phyloP scores from a whole-genome alignment of 1,139 yeast genomes.

The Pneumocystis canis region DNA sequence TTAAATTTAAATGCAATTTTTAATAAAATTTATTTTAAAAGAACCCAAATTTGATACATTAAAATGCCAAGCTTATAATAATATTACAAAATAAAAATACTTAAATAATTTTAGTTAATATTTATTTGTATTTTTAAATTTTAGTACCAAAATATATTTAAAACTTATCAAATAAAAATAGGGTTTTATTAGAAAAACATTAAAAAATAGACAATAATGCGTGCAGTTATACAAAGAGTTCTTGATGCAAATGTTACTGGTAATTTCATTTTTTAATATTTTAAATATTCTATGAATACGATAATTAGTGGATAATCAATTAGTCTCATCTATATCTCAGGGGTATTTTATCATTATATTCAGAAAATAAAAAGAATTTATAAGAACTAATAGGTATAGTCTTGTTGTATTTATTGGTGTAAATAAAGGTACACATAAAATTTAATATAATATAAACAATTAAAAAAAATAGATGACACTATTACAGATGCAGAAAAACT shows the following conservation, averaged over 20 bases:
- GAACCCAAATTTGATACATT: not conserved
- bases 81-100: not conserved
- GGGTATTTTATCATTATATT: slow-evolving; percentile 4
- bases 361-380: not conserved
- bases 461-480: slow-evolving; percentile 56
- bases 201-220: slow-evolving; percentile 34
- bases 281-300: slow-evolving; percentile 13
- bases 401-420: slow-evolving; percentile 54
- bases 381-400: not conserved
- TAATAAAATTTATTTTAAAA: not conserved
- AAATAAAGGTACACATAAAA: slow-evolving; percentile 47
- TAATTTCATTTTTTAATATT: slow-evolving; percentile 25
- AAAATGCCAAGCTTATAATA: not conserved
- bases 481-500: slow-evolving; percentile 52
- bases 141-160: not conserved
- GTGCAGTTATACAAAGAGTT: slow-evolving; percentile 76
- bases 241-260: slow-evolving; percentile 77
- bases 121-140: not conserved
- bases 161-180: not conserved
- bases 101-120: not conserved
- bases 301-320: slow-evolving; percentile 51
- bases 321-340: not conserved
- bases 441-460: not conserved
- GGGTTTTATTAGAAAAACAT: not conserved
- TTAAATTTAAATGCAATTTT: not conserved